Evolutionary conservation across 331 rosid genomes (phyloP), one percentile per base, ranked within the genome.

Genomic region (Acacia pycnantha): DNA sequence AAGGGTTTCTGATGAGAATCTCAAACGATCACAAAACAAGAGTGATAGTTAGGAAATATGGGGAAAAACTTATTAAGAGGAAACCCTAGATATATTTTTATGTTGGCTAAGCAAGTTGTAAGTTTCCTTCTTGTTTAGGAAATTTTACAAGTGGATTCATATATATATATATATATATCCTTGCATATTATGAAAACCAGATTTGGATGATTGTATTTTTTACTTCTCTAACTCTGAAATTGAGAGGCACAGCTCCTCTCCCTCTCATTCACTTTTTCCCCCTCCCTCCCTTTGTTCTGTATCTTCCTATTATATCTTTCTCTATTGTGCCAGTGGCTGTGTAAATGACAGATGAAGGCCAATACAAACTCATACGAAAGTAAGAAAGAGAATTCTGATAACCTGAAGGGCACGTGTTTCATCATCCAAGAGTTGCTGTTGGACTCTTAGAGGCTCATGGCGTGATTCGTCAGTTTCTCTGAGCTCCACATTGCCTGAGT

Each of bases 321-420:
- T 22, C 15, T 58, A 22, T 11, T 58, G 31, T 58, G 31, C 31
- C 15, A 22, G 15, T 58, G 65, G 31, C 65, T 22, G 31, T 10
- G 27, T 3, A 58, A 58, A 72, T 74, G 69, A 81, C 35, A 75
- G 44, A 58, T 58, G 27, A 79, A 76, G 62, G 29, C 77, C 46
- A 27, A 68, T 46, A 70, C 21, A 80, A 84, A 61, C 35, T 70
- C 67, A 13, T 44, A 64, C 59, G 44, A 62, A 56, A 43, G 66
- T 37, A 6, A 37, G 9, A 37, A 37, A 37, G 9, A 35, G 0
- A 10, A 56, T 53, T 75, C 54, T n/a, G 53, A 51, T 79, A 77
- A 95, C 99, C 99, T 95, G 98, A 86, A 96, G 99, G 56, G 97
- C 97, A 21, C 93, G 97, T 53, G 99, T 94, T 90, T 96, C 97